Evolutionary conservation across 2,329 filamentous ascomycete species (phyloP).

Genomic region (Alternaria novae-zelandiae): DNA sequence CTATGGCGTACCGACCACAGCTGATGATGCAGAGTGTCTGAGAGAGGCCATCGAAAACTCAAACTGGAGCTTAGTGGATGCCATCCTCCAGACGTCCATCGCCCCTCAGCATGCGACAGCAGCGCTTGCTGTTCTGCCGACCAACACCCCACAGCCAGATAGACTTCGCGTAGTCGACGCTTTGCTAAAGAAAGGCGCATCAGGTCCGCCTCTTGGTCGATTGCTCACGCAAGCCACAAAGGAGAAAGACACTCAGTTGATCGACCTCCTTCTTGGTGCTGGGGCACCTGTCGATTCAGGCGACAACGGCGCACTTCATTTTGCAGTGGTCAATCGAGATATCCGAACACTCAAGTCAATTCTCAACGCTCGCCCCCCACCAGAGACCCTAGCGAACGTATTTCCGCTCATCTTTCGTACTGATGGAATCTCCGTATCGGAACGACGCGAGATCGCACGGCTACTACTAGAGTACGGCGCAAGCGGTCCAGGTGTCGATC

Average conservation of each 20-base stretch:
- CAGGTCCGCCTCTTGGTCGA: constrained; percentile 30
- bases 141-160: constrained; percentile 25
- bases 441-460: constrained; percentile 28
- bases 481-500: constrained; percentile 35
- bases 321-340: constrained; percentile 34
- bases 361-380: constrained; percentile 27
- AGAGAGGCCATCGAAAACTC: constrained; percentile 32
- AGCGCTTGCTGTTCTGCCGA: constrained; percentile 32
- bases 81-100: constrained; percentile 32
- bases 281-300: constrained; percentile 31
- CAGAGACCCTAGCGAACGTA: constrained; percentile 26
- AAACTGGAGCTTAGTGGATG: constrained; percentile 38
- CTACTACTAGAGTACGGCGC: constrained; percentile 38
- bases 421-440: constrained; percentile 23
- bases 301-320: constrained; percentile 26
- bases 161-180: constrained; percentile 33
- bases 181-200: constrained; percentile 38
- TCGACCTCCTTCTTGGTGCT: constrained; percentile 37
- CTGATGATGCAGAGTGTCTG: constrained; percentile 41
- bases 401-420: constrained; percentile 30
- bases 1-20: constrained; percentile 36
- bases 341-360: constrained; percentile 26
- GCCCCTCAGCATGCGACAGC: constrained; percentile 36
- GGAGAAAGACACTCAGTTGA: constrained; percentile 35
- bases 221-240: constrained; percentile 39